Conservation (phyloP, 257 asterid species). For the Solanum bukasovii region DNA sequence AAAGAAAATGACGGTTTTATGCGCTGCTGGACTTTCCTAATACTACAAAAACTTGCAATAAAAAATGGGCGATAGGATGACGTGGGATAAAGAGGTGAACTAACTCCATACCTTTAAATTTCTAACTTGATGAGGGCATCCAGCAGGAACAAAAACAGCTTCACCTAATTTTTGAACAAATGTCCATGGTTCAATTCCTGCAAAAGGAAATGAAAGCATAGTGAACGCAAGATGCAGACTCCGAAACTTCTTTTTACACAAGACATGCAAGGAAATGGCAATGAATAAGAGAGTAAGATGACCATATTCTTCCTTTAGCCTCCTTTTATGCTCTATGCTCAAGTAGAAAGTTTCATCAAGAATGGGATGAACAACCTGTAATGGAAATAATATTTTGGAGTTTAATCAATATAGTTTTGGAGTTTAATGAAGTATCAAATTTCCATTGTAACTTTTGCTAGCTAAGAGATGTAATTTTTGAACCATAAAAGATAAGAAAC, state of each 20-base stretch:
- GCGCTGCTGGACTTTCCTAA: neutral
- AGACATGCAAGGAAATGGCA: neutral
- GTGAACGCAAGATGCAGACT: neutral
- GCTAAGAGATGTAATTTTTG: neutral
- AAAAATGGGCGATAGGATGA: neutral
- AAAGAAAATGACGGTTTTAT: neutral
- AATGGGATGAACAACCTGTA: constrained; percentile 64
- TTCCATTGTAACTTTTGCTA: neutral
- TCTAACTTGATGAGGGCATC: constrained; percentile 46
- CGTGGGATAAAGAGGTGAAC: neutral
- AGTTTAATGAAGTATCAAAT: neutral
- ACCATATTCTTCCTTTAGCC: constrained; percentile 44
- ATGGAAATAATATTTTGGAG: neutral
- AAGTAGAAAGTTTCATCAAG: constrained; percentile 74
- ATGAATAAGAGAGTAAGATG: neutral
- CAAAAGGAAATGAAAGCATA: neutral
- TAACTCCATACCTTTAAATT: constrained; percentile 28
- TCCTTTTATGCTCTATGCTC: constrained; percentile 38
- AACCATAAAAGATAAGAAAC: neutral
- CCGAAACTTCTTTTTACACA: neutral
- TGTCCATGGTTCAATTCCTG: constrained; percentile 47
- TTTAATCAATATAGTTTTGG: neutral
- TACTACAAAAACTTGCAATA: neutral
- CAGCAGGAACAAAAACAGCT: constrained; percentile 36
- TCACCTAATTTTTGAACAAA: constrained; percentile 39